phyloP scores from a whole-genome alignment of 2,329 filamentous ascomycete genomes.

The Coniochaeta sp. region DNA sequence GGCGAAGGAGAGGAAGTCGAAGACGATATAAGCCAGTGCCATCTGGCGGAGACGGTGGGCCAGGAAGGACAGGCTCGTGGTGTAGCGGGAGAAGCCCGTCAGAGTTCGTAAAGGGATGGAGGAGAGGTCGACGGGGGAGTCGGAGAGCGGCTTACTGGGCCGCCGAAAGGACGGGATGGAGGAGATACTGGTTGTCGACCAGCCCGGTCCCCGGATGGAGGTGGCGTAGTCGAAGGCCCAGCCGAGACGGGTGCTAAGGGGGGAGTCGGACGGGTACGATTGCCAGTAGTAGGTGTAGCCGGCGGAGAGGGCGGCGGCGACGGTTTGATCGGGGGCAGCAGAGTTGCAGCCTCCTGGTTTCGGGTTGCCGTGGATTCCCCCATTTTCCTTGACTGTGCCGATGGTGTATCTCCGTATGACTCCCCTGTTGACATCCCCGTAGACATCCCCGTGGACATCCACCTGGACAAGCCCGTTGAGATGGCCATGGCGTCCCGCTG shows the following conservation, averaged over 20 bases:
- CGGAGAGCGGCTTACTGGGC: constrained; percentile 31
- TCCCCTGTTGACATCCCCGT: constrained; percentile 7
- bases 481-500: not conserved
- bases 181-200: constrained; percentile 47
- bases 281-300: constrained; percentile 53
- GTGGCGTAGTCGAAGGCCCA: constrained; percentile 51
- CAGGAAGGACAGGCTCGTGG: constrained; percentile 37
- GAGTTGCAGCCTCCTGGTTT: not conserved
- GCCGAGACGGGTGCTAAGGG: constrained; percentile 40
- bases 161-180: constrained; percentile 37
- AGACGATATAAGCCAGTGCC: constrained; percentile 52
- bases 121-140: constrained; percentile 31
- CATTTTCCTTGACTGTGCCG: too few relatives aligned
- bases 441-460: too few relatives aligned
- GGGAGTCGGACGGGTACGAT: constrained; percentile 42
- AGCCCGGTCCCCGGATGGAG: constrained; percentile 50
- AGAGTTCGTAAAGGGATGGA: constrained; percentile 33
- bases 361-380: too few relatives aligned
- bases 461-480: too few relatives aligned
- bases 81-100: constrained; percentile 37
- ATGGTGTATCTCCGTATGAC: not conserved
- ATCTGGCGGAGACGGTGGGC: constrained; percentile 36
- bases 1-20: constrained; percentile 63
- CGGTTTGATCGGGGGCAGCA: constrained; percentile 16
- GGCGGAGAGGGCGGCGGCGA: constrained; percentile 14